Evolutionary conservation across 768 basidiomycete genomes (phyloP), one percentile per base, ranked within the genome.

Genomic region (Hypsizygus marmoreus): DNA sequence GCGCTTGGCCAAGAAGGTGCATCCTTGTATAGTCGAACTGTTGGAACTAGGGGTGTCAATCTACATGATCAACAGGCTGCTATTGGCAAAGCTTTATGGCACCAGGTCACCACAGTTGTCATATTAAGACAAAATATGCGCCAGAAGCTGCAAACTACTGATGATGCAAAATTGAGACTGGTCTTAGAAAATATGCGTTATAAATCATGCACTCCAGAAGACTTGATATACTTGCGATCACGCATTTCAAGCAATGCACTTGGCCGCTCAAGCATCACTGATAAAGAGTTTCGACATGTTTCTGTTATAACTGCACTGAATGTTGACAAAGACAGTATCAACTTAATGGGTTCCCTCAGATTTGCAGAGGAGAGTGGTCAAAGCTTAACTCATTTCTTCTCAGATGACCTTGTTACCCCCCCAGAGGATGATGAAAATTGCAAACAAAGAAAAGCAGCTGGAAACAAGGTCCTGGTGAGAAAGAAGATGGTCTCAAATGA

Each of bases 51-150:
- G n/a, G n/a, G n/a, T n/a, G n/a, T n/a, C n/a, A n/a, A n/a, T n/a
- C n/a, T n/a, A n/a, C n/a, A n/a, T n/a, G n/a, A n/a, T n/a, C n/a
- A n/a, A n/a, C n/a, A n/a, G n/a, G n/a, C n/a, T n/a, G n/a, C n/a
- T n/a, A n/a, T n/a, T n/a, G n/a, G n/a, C n/a, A n/a, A n/a, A n/a
- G n/a, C n/a, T n/a, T n/a, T n/a, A n/a, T n/a, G n/a, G n/a, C n/a
- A n/a, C n/a, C n/a, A n/a, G n/a, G n/a, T n/a, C 29, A 60, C 60
- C 0, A 61, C 57, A 0, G 66, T 68, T 1, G 63, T 70, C 0
- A 63, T 70, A 3, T 43, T 71, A 0, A 12, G 52, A 6, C 14
- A 69, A 40, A 72, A 68, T 41, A 70, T 69, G 67, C 22, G 58
- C 3, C 64, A 67, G 40, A 54, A 26, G 4, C 14, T 8, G 2